Evolutionary conservation across 805 yeast species (phyloP).

Genomic region (Henningerozyma blattae): DNA sequence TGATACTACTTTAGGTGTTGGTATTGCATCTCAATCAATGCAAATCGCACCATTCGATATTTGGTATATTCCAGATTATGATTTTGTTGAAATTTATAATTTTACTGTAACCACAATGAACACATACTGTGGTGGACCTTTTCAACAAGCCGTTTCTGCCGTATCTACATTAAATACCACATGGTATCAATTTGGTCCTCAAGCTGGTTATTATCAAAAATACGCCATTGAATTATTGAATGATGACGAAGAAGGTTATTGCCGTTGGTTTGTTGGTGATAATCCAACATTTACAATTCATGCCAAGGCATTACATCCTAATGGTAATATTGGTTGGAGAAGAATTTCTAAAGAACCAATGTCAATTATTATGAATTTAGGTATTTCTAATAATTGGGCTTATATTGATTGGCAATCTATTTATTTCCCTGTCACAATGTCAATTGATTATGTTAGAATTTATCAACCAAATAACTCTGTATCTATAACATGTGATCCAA

Average conservation of each 20-base stretch:
- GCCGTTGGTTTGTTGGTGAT: conserved; percentile 76
- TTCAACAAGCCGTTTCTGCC: conserved; percentile 82
- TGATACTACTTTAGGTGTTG: conserved; percentile 38
- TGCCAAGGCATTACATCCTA: conserved; percentile 67
- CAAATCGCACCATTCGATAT: conserved; percentile 88
- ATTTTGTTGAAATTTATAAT: conserved; percentile 61
- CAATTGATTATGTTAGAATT: conserved; percentile 71
- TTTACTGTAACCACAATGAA: conserved; percentile 64
- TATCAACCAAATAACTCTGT: conserved; percentile 64
- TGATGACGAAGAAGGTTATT: conserved; percentile 57
- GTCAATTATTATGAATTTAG: conserved; percentile 75
- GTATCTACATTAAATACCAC: conserved; percentile 59
- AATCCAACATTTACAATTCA: conserved; percentile 61
- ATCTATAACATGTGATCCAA: conserved; percentile 72
- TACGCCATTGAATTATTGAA: conserved; percentile 68
- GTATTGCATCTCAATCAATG: conserved; percentile 78
- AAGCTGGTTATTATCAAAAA: conserved; percentile 43
- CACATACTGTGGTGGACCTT: conserved; percentile 81
- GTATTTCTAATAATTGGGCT: conserved; percentile 82
- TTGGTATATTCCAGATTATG: conserved; percentile 84
- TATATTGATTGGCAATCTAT: conserved; percentile 79
- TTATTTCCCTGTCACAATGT: conserved; percentile 61
- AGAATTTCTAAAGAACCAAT: conserved; percentile 77
- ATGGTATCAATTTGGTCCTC: conserved; percentile 66
- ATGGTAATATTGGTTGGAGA: conserved; percentile 80